phyloP scores from a whole-genome alignment of 768 basidiomycete genomes.

The Pisolithus tinctorius region DNA sequence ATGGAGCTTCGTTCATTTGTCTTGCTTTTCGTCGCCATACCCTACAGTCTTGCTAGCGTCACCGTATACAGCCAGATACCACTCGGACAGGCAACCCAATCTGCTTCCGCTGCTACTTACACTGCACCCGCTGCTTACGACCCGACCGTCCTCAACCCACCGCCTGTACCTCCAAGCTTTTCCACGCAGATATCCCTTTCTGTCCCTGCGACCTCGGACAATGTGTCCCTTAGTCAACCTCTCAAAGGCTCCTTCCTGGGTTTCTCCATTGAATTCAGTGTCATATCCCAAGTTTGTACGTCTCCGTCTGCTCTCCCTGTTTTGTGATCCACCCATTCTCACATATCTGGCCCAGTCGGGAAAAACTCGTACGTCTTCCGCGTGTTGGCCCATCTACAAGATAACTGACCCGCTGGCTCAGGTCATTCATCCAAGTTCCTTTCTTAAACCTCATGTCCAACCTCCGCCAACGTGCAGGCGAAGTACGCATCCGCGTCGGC shows the following conservation, averaged over 20 bases:
- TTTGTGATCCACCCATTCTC: not conserved
- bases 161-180: constrained; percentile 18
- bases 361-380: constrained; percentile 8
- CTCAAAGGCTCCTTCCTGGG: constrained; percentile 43
- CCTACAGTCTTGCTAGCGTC: constrained; percentile 11
- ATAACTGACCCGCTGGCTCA: constrained; percentile 1
- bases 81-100: constrained; percentile 12
- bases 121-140: constrained; percentile 29
- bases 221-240: constrained; percentile 16
- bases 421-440: constrained; percentile 22
- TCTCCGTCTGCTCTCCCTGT: not conserved
- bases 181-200: constrained; percentile 18
- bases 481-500: constrained; percentile 38
- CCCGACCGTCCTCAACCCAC: constrained; percentile 23
- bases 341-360: constrained; percentile 3
- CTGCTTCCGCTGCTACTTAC: constrained; percentile 15
- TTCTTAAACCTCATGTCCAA: constrained; percentile 46
- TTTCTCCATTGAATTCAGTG: constrained; percentile 59
- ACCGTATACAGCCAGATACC: constrained; percentile 26
- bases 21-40: not conserved
- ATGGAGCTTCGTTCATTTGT: constrained; percentile 1
- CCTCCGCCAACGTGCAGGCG: constrained; percentile 37
- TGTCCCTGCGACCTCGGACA: constrained; percentile 14
- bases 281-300: constrained; percentile 44
- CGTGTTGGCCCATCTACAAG: not conserved